Conservation (phyloP, 352 stramenopile species). For the Globisporangium nagaii region DNA sequence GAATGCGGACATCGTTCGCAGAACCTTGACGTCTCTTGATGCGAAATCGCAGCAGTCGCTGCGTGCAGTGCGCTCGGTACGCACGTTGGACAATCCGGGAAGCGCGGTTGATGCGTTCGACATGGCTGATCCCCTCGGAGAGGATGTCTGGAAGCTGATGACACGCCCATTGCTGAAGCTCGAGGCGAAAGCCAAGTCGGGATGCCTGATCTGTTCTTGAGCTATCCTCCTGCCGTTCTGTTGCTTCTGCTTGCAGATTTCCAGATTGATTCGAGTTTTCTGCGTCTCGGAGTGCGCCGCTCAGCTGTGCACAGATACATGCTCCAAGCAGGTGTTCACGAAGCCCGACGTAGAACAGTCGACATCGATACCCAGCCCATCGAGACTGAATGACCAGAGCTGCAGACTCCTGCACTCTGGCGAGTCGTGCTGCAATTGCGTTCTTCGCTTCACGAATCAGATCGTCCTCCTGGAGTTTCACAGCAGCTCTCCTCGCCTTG, state of each 20-base stretch:
- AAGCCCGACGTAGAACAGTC: constrained; percentile 2
- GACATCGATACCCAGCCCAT: constrained; percentile 8
- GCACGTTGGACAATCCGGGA: constrained; percentile 26
- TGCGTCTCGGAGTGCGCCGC: neutral
- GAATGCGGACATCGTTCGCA: neutral
- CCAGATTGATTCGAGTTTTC: neutral
- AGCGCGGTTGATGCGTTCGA: constrained; percentile 20
- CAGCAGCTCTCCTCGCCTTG: constrained; percentile 19
- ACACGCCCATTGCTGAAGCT: constrained; percentile 26
- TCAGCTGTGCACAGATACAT: neutral
- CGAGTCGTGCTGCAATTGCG: neutral
- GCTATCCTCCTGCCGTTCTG: neutral
- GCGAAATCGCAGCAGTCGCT: constrained; percentile 18
- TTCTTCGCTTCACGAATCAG: constrained; percentile 24
- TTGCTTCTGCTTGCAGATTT: neutral
- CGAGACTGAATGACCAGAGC: constrained; percentile 5
- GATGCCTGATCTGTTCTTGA: neutral
- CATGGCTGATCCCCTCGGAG: constrained; percentile 17
- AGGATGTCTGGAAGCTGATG: constrained; percentile 35
- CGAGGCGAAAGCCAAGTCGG: constrained; percentile 10
- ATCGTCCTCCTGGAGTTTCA: constrained; percentile 26
- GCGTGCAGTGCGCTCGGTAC: constrained; percentile 14
- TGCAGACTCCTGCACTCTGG: constrained; percentile 5
- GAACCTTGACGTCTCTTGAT: neutral
- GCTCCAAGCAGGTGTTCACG: neutral